phyloP scores from a whole-genome alignment of 805 yeast genomes.

The Candida verbasci region DNA sequence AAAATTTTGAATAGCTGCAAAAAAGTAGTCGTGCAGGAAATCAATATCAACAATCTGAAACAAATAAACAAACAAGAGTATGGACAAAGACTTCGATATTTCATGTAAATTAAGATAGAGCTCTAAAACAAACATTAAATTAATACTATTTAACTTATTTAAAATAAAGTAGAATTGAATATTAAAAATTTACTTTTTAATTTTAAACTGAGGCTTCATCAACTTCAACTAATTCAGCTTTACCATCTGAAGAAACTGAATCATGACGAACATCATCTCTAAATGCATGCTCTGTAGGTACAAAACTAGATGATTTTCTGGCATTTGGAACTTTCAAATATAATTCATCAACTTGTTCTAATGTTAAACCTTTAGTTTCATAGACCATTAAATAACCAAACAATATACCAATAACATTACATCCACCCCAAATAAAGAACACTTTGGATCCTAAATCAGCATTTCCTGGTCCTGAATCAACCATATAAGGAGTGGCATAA shows the following conservation, averaged over 20 bases:
- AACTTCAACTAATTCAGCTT: conserved; percentile 7
- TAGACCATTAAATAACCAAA: conserved; percentile 31
- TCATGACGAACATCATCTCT: conserved; percentile 16
- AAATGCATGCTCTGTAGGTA: conserved; percentile 35
- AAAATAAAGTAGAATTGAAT: not conserved
- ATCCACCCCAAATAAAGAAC: conserved; percentile 42
- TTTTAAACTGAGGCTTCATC: conserved; percentile 9
- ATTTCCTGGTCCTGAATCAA: conserved; percentile 34
- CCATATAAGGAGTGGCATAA: conserved; percentile 40
- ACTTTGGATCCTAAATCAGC: conserved; percentile 38
- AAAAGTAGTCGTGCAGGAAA: too few species aligned
- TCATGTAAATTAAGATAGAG: too few species aligned
- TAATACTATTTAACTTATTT: too few species aligned
- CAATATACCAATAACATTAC: conserved; percentile 28
- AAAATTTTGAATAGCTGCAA: too few species aligned
- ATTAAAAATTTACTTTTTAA: not conserved
- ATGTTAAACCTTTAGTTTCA: conserved; percentile 39
- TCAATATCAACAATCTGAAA: too few species aligned
- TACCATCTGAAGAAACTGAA: conserved; percentile 18
- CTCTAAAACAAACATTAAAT: too few species aligned
- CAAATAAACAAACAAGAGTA: too few species aligned
- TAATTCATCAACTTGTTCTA: conserved; percentile 40
- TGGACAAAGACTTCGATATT: too few species aligned
- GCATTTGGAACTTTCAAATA: conserved; percentile 29
- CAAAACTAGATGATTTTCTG: conserved; percentile 27